A percentile compares a stretch with the other conserved stretches of the same genome.
These are phyloP conservation scores for Smallanthus sonchifolius DNA, from an alignment of 129 eudicot species.

Conservation along the genomic window DNA sequence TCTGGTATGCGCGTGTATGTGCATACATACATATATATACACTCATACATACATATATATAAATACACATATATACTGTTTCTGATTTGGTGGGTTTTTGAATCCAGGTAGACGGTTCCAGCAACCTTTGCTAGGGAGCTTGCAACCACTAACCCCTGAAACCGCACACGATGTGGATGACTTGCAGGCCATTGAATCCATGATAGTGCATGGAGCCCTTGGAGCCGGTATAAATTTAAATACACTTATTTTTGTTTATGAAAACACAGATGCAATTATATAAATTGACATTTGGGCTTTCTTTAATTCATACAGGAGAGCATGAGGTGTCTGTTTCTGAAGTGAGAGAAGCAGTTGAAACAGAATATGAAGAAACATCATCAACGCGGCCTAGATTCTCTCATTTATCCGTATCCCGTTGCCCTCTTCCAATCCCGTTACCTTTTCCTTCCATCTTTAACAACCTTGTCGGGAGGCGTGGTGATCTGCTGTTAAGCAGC, in stretches of 20 bases:
- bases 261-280: neutral
- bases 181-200: constrained; percentile 59
- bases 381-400: constrained; percentile 61
- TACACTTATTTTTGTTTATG: neutral
- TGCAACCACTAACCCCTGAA: constrained; percentile 77
- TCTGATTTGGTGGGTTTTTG: constrained; percentile 10
- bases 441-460: constrained; percentile 86
- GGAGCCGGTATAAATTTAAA: constrained; percentile 50
- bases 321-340: constrained; percentile 58
- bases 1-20: constrained; percentile 37
- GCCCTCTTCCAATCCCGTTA: constrained; percentile 86
- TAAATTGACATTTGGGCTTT: neutral
- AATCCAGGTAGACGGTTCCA: constrained; percentile 41
- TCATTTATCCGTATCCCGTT: constrained; percentile 64
- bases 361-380: constrained; percentile 51
- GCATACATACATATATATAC: neutral
- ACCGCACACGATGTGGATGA: constrained; percentile 67
- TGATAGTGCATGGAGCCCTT: constrained; percentile 66
- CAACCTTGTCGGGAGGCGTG: constrained; percentile 54
- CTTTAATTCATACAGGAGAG: constrained; percentile 33
- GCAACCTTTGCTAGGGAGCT: constrained; percentile 41
- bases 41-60: too few relatives aligned
- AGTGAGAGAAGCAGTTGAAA: constrained; percentile 49
- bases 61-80: neutral
- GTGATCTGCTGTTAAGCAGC: constrained; percentile 44